phyloP scores from a whole-genome alignment of 1,284 basidiomycete species.

The Ganoderma sp. region DNA sequence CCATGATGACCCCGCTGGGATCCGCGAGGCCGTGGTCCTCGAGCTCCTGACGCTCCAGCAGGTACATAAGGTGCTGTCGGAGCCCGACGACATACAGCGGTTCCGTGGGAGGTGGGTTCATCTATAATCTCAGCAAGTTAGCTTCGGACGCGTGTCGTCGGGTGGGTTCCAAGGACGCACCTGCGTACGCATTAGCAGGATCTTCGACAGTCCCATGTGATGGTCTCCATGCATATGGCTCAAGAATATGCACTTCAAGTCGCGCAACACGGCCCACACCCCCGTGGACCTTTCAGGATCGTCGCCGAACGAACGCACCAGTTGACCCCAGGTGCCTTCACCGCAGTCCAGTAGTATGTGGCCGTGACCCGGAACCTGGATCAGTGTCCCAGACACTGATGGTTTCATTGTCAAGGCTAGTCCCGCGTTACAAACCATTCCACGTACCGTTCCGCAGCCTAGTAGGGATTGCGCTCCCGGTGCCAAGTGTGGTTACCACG shows the following conservation, averaged over 20 bases:
- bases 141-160: constrained; percentile 14
- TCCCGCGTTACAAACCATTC: constrained; percentile 1
- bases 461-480: constrained; percentile 85
- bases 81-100: constrained; percentile 77
- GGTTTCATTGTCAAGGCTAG: not conserved
- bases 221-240: constrained; percentile 96
- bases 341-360: constrained; percentile 88
- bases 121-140: constrained; percentile 45
- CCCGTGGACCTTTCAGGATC: constrained; percentile 46
- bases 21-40: constrained; percentile 68
- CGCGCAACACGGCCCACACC: constrained; percentile 67
- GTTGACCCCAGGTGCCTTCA: constrained; percentile 92
- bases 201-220: constrained; percentile 81
- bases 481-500: constrained; percentile 81
- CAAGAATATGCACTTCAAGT: constrained; percentile 83
- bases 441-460: constrained; percentile 82
- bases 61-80: constrained; percentile 60
- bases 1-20: constrained; percentile 56
- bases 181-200: constrained; percentile 75
- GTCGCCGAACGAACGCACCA: constrained; percentile 80
- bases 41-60: constrained; percentile 68
- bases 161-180: constrained; percentile 49
- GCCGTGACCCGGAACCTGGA: constrained; percentile 72
- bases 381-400: constrained; percentile 76
- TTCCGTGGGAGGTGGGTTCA: constrained; percentile 59